A percentile compares a stretch with the other conserved stretches of the same genome.
Evolutionary conservation across 192 early-diverging fungal species (phyloP).

Genomic region (Backusella liffmaniae): DNA sequence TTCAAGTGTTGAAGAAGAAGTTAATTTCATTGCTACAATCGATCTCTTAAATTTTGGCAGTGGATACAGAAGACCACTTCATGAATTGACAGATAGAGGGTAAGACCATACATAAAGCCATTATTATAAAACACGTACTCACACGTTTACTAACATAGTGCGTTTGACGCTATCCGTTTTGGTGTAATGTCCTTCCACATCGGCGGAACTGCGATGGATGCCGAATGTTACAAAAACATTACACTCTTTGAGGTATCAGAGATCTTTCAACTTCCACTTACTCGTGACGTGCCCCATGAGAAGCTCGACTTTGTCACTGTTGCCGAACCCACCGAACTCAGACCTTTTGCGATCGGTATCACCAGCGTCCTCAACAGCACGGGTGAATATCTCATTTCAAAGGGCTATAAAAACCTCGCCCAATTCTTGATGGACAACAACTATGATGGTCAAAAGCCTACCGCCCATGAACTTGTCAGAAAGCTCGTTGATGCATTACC

Average conservation of each 20-base stretch:
- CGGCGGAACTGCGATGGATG: constrained; percentile 54
- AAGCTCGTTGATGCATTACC: constrained; percentile 65
- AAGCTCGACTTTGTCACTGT: constrained; percentile 59
- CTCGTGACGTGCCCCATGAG: constrained; percentile 59
- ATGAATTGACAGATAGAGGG: constrained; percentile 55
- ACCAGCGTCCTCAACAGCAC: constrained; percentile 67
- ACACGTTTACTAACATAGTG: constrained; percentile 37
- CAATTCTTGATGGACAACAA: constrained; percentile 69
- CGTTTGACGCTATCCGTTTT: constrained; percentile 75
- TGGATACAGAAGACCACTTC: constrained; percentile 68
- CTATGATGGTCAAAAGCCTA: constrained; percentile 38
- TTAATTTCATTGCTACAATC: constrained; percentile 73
- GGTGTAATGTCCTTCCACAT: constrained; percentile 86
- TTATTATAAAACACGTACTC: neutral
- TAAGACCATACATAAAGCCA: neutral
- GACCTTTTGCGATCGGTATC: constrained; percentile 64
- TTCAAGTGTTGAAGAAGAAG: constrained; percentile 67
- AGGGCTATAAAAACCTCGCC: constrained; percentile 62
- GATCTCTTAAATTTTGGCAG: constrained; percentile 80
- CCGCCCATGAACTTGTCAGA: constrained; percentile 55
- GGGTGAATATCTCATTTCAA: constrained; percentile 58
- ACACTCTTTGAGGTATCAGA: constrained; percentile 59
- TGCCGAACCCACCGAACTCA: constrained; percentile 60
- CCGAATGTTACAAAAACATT: constrained; percentile 58
- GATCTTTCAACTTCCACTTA: constrained; percentile 73